These are phyloP conservation scores for Spergularia azorica DNA, from an alignment of 179 eudicot genomes.

Conservation along the genomic window DNA sequence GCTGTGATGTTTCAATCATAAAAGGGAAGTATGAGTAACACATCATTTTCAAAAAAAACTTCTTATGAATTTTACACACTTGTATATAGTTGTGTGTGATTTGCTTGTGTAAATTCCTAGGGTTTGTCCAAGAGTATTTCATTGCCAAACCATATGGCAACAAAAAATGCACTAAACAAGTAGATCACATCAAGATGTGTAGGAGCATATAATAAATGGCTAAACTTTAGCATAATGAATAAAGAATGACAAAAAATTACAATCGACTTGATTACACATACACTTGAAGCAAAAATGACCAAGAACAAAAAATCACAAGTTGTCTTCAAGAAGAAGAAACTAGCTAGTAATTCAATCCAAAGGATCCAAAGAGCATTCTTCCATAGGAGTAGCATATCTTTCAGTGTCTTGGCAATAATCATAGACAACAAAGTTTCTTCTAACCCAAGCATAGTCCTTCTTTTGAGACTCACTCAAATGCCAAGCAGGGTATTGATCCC, in stretches of 20 bases:
- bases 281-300: conserved; percentile 14
- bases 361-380: conserved; percentile 68
- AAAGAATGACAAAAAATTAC: not conserved
- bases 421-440: conserved; percentile 71
- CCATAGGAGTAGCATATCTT: conserved; percentile 60
- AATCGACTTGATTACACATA: not conserved
- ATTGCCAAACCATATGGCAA: too few species aligned
- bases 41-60: too few species aligned
- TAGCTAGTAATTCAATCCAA: conserved; percentile 27
- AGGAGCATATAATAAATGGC: not conserved
- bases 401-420: conserved; percentile 70
- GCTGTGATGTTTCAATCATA: too few species aligned
- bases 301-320: not conserved
- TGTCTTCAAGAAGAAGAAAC: not conserved
- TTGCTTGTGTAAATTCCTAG: too few species aligned
- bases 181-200: too few species aligned
- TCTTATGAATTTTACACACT: too few species aligned
- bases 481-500: conserved; percentile 93
- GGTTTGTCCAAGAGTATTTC: too few species aligned
- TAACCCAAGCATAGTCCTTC: conserved; percentile 78
- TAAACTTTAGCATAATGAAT: too few species aligned
- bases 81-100: too few species aligned
- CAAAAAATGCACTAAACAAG: too few species aligned
- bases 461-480: conserved; percentile 68
- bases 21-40: too few species aligned